phyloP scores from a whole-genome alignment of 257 asterid species.

The Petunia secreta region DNA sequence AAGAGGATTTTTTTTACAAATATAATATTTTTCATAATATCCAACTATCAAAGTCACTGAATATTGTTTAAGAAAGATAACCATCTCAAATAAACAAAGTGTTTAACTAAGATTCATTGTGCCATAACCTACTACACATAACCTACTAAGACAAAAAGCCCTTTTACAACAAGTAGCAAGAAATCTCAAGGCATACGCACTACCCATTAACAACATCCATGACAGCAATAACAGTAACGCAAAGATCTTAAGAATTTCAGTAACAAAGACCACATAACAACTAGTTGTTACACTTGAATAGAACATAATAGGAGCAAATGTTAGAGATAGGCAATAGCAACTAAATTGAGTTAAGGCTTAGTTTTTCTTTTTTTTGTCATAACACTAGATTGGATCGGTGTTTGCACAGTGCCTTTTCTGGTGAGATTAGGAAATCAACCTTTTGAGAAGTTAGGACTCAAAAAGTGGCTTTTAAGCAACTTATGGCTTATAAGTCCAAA shows the following conservation, averaged over 20 bases:
- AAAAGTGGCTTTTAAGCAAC: too few relatives aligned
- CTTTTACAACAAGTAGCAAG: neutral
- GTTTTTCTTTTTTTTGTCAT: neutral
- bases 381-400: constrained; percentile 4
- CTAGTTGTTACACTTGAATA: constrained; percentile 4
- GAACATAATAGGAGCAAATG: constrained; percentile 20
- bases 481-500: too few relatives aligned
- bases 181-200: neutral
- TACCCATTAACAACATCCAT: neutral
- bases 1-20: neutral
- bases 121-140: constrained; percentile 6
- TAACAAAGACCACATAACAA: neutral
- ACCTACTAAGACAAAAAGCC: neutral
- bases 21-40: neutral
- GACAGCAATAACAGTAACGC: neutral
- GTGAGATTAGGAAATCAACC: neutral
- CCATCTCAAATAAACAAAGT: neutral
- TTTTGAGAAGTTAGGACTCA: too few relatives aligned
- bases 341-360: neutral
- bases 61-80: neutral
- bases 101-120: neutral
- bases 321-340: neutral
- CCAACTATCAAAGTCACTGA: neutral
- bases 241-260: constrained; percentile 7
- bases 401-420: neutral